phyloP scores from a whole-genome alignment of 2,329 filamentous ascomycete genomes.

The Exserohilum turcica region DNA sequence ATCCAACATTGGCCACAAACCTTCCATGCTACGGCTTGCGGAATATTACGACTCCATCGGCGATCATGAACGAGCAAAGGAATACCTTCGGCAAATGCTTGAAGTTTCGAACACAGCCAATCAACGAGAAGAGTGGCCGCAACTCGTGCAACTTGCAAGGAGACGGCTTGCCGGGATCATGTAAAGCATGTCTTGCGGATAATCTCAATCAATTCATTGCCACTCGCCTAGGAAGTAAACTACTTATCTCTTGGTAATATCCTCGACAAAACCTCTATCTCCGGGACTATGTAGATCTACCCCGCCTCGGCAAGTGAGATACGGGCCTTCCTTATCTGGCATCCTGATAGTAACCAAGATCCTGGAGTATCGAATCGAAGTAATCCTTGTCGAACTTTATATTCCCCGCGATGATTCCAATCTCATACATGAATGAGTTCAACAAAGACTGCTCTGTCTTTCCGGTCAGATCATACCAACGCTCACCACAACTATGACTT shows the following conservation, averaged over 20 bases:
- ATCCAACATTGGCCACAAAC: conserved; percentile 36
- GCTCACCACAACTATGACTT: conserved; percentile 4
- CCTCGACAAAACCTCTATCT: conserved; percentile 14
- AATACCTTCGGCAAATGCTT: conserved; percentile 20
- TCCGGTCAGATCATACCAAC: background rate
- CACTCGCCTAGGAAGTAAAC: background rate
- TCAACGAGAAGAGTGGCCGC: conserved; percentile 34
- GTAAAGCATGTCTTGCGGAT: background rate
- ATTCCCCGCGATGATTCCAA: background rate
- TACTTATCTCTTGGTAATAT: conserved; percentile 4
- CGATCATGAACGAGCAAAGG: conserved; percentile 20
- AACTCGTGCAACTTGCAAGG: conserved; percentile 29
- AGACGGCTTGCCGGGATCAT: conserved; percentile 22
- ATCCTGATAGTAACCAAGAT: conserved; percentile 9
- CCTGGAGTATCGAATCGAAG: background rate
- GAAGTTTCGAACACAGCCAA: conserved; percentile 19
- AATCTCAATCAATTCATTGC: background rate
- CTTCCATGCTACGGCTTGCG: conserved; percentile 33
- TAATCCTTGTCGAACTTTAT: background rate
- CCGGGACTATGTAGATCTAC: conserved; percentile 20
- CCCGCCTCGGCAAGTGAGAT: conserved; percentile 17
- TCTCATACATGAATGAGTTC: background rate
- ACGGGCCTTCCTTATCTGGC: conserved; percentile 21
- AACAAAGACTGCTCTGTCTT: background rate
- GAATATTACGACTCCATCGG: conserved; percentile 23